Conservation (phyloP, 179 eudicot genomes). For the Drosera spatulata region DNA sequence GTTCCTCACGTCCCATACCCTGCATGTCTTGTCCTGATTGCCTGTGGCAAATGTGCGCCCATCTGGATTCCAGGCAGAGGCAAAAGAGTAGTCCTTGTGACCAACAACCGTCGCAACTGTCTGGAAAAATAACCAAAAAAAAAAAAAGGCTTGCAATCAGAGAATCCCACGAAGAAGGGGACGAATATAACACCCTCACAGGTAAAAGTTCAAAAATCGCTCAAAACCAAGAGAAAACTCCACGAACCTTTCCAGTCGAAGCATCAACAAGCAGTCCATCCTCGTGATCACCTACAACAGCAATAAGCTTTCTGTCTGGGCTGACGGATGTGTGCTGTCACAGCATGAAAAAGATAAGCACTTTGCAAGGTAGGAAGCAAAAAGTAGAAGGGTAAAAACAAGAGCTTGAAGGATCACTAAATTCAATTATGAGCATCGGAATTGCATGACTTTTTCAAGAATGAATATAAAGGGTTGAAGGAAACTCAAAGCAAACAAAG, state of each 20-base stretch:
- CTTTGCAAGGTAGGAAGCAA: not conserved
- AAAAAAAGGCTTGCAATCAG: too few species aligned
- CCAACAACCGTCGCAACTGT: slow-evolving; percentile 51
- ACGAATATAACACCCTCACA: too few species aligned
- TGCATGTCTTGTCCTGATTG: slow-evolving; percentile 84
- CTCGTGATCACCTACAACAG: slow-evolving; percentile 73
- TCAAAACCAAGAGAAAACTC: not conserved
- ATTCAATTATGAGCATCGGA: not conserved
- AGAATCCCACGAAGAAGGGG: too few species aligned
- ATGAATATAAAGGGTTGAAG: too few species aligned
- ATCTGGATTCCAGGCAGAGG: slow-evolving; percentile 83
- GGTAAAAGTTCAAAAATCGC: too few species aligned
- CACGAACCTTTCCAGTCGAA: slow-evolving; percentile 55
- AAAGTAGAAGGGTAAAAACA: not conserved
- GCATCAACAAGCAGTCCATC: slow-evolving; percentile 68
- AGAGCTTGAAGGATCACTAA: not conserved
- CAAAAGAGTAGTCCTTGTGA: slow-evolving; percentile 73
- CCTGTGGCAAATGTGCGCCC: slow-evolving; percentile 75
- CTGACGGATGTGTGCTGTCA: slow-evolving; percentile 89
- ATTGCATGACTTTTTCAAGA: too few species aligned
- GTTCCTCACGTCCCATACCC: slow-evolving; percentile 77
- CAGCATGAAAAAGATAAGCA: slow-evolving; percentile 3
- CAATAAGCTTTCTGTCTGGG: slow-evolving; percentile 60
- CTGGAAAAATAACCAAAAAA: slow-evolving; percentile 14
- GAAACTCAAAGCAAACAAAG: too few species aligned